Base-by-base conservation (phyloP, 2,329 filamentous ascomycete species). In the Penicillium sp. region DNA sequence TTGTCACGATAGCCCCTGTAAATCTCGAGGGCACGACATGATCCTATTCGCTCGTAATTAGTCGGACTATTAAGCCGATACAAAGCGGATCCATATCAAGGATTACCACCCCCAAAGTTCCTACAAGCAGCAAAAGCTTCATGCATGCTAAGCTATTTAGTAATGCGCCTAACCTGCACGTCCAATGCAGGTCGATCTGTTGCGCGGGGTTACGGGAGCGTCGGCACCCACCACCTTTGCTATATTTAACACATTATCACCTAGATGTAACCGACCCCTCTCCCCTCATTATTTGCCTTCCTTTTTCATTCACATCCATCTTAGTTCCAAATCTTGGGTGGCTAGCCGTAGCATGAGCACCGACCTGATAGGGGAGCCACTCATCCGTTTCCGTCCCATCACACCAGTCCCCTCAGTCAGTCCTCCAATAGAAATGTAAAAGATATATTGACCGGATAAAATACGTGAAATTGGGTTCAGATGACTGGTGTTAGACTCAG, bases 231-330 rank as follows among this genome's bases (percentile, higher is more conserved):
- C 31, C 30, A 27, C 13, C 5, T 38, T n/a, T 36, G 44, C 46
- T 49, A 44, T 43, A 49, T 13, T 44, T 49, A 44, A 38, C 39
- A 4, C 18, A 40, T 25, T 30, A 36, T 18, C 16, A 38, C 25
- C n/a, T 30, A 40, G 13, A 16, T 38, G 25, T 28, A 22, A 31
- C 18, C 20, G 10, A 20, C 46, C 45, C 30, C 45, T 35, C 30
- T 28, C n/a, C 2, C n/a, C 30, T 16, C 22, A 13, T 8, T 8
- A 25, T 1, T n/a, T 25, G 14, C 38, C 31, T 16, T 28, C 16
- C 13, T 43, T 43, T 22, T 10, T 10, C 18, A 7, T 30, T 6
- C 9, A 14, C n/a, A 48, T 28, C 39, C 28, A 25, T 42, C 22
- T n/a, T 42, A 48, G 30, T 24, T 28, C 7, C 28, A n/a, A 36